These are phyloP conservation scores for Pleurozium schreberi DNA, from an alignment of 225 moss, liverwort and hornwort genomes.

Conservation along the genomic window DNA sequence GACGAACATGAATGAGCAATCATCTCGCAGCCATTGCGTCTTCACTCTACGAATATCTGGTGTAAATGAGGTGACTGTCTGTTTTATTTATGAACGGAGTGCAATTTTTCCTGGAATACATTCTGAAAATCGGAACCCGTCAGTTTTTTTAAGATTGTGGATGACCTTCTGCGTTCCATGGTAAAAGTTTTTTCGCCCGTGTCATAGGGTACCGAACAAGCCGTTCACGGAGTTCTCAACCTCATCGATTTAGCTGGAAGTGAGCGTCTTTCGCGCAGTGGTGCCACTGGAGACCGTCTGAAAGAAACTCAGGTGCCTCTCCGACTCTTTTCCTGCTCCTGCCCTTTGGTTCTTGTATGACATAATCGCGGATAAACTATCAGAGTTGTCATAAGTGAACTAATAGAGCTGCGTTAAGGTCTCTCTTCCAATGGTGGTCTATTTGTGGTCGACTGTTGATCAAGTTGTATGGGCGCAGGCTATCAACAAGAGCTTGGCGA, in stretches of 20 bases:
- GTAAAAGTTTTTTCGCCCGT: background rate
- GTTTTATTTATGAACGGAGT: too few species aligned
- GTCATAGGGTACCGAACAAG: constrained; percentile 76
- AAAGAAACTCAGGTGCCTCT: constrained; percentile 87
- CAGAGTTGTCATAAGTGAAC: too few species aligned
- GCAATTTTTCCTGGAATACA: background rate
- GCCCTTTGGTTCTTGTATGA: background rate
- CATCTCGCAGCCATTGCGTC: constrained; percentile 95
- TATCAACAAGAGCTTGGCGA: constrained; percentile 94
- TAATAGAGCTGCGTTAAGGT: background rate
- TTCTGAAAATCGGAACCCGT: background rate
- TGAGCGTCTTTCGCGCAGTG: constrained; percentile 92
- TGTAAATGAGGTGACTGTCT: constrained; percentile 59
- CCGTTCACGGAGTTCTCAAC: constrained; percentile 87
- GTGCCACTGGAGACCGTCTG: constrained; percentile 84
- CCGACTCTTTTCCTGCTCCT: background rate
- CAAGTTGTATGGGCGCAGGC: constrained; percentile 28
- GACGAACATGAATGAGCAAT: constrained; percentile 98
- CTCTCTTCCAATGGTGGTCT: background rate
- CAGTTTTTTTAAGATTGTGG: too few species aligned
- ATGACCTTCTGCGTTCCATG: background rate
- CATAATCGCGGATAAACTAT: background rate
- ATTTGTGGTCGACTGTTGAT: background rate
- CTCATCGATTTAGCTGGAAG: constrained; percentile 98
- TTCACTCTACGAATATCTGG: constrained; percentile 93